Conservation (phyloP, 1,284 basidiomycete species). For the Fomitiporia mediterranea region DNA sequence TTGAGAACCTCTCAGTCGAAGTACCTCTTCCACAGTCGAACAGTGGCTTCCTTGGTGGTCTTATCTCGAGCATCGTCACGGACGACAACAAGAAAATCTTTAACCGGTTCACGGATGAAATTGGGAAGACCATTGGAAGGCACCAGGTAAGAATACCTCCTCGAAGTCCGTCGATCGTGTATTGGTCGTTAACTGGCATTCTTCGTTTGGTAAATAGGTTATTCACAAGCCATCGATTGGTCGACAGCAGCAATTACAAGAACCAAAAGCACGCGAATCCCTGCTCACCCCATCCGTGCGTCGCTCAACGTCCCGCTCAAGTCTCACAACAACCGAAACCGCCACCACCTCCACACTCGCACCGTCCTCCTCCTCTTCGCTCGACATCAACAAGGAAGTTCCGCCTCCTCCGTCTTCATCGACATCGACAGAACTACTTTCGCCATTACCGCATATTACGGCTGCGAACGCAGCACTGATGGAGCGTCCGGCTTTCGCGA, state of each 20-base stretch:
- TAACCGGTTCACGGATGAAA: constrained; percentile 85
- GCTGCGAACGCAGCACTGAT: constrained; percentile 80
- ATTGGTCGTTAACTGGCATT: too few relatives aligned
- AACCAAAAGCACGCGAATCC: constrained; percentile 85
- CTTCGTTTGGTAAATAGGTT: constrained; percentile 38
- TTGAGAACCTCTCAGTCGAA: constrained; percentile 67
- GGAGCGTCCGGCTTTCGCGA: constrained; percentile 89
- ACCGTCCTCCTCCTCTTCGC: constrained; percentile 27
- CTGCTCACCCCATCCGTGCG: constrained; percentile 69
- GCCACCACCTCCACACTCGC: constrained; percentile 23
- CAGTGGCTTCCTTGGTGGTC: constrained; percentile 70
- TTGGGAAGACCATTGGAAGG: constrained; percentile 89
- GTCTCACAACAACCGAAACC: constrained; percentile 35
- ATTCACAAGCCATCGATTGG: constrained; percentile 81
- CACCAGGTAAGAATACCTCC: constrained; percentile 63
- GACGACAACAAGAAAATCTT: constrained; percentile 85
- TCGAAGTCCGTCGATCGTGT: too few relatives aligned
- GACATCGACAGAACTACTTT: constrained; percentile 30
- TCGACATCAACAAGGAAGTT: constrained; percentile 23
- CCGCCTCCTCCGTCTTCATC: constrained; percentile 14
- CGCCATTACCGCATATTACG: constrained; percentile 63
- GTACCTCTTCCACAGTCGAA: constrained; percentile 51
- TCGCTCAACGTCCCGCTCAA: constrained; percentile 51
- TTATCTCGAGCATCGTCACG: constrained; percentile 85
- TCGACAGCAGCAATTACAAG: constrained; percentile 74